Base-by-base conservation (phyloP, 371 early-diverging fungal species). In the Saksenaea vasiformis region DNA sequence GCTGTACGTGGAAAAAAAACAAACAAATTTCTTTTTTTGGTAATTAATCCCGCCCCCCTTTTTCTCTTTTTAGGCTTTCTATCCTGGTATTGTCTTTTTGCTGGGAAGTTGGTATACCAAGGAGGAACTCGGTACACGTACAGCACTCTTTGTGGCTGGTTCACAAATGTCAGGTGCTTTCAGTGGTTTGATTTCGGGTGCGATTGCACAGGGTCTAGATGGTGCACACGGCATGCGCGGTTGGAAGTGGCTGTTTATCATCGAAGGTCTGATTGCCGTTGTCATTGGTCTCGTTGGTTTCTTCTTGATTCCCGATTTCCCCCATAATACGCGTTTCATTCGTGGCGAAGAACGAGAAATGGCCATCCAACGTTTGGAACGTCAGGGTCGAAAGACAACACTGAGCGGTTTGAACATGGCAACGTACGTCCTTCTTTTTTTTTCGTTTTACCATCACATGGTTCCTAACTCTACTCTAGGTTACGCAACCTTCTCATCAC, bases 61-160 rank as follows among this genome's bases (percentile, higher is more conserved):
- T 15, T 51, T 41, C n/a, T 10, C 24, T 47, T 37, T 24, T 26
- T 59, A 64, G 28, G 91, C 90, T 2, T 85, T 92, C 58, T 88
- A 90, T 39, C 93, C 93, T 11, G 93, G 91, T 22, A 85, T 89
- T 27, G 79, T 91, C 9, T 90, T 82, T 56, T 84, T 89, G 67
- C 76, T 93, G 35, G 88, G 92, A 22, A 82, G 83, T 55, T 95
- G 93, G 88, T 95, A 94, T 63, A 84, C 84, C 19, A 81, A 86
- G n/a, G 69, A 81, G 31, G 95, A 95, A 67, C 79, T 86, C 37
- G 89, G 90, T n/a, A 75, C 79, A 47, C 88, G 94, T 55, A 84
- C 88, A 2, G 88, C 87, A 13, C 60, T 88, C 51, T 92, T 91
- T 67, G 89, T 83, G 59, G 70, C 84, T 43, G 85, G 85, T 15